These are phyloP conservation scores for Colletotrichum tropicale DNA, from an alignment of 2,329 filamentous ascomycete species.

Conservation along the genomic window DNA sequence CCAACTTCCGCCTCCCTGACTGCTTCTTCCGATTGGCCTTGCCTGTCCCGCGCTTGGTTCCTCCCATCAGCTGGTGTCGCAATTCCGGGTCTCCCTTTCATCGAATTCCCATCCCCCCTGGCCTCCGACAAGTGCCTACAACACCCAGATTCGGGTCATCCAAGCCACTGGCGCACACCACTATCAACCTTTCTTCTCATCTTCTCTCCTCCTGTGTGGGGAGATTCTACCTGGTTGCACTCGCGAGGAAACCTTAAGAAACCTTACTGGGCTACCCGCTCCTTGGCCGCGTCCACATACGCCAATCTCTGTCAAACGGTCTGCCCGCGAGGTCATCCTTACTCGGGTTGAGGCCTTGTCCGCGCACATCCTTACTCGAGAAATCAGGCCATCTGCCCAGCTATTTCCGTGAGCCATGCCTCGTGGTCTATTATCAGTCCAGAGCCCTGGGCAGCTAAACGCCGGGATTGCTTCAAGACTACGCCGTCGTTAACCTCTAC, in stretches of 20 bases:
- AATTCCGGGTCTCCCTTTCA: neutral
- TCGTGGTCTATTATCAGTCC: neutral
- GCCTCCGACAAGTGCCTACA: slow-evolving; percentile 1
- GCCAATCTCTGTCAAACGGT: neutral
- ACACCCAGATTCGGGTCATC: neutral
- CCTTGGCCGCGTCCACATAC: neutral
- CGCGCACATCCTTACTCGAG: neutral
- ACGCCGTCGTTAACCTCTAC: neutral
- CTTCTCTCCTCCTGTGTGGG: neutral
- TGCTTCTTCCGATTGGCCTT: neutral
- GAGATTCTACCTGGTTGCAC: neutral
- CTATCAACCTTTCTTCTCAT: neutral
- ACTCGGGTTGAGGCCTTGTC: neutral
- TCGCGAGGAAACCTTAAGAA: neutral
- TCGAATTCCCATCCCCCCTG: neutral
- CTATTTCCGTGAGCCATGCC: neutral
- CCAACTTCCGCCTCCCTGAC: neutral
- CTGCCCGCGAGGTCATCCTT: neutral
- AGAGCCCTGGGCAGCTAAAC: neutral
- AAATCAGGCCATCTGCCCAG: neutral
- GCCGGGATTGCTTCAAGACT: neutral
- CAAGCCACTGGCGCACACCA: neutral
- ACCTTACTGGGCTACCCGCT: neutral
- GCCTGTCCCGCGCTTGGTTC: neutral
- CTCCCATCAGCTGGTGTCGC: neutral